Base-by-base conservation (phyloP, 2,329 filamentous ascomycete genomes). In the Botryotinia globosa region DNA sequence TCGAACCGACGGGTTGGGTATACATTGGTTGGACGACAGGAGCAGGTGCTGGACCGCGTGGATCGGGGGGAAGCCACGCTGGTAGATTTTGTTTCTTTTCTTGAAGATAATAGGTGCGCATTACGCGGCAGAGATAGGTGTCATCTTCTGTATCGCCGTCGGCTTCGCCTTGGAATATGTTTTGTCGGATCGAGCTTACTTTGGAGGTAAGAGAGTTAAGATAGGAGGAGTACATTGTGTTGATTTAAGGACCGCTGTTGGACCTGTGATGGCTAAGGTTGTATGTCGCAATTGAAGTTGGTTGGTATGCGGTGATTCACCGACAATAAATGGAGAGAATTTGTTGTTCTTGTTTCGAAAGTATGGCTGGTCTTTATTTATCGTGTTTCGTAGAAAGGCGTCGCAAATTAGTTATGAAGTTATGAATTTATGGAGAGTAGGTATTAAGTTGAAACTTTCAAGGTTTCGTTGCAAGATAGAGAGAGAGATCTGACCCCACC, bases 111-210 rank as follows among this genome's bases (percentile, higher is more conserved):
- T 98, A 97, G 78, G 90, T 91, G 79, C 96, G 92, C 39, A 99
- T 89, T 51, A 97, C 94, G 79, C 96, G 93, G 83, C 93, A 97
- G 79, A 98, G 92, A 84, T 98, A 94, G 4, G 94, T 97, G 84
- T 97, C 94, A 84, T 98, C 94, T 83, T 97, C 88, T 75, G 89
- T 91, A 80, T 92, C 90, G 82, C 91, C 90, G 82, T 91, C 90
- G 77, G 86, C 85, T 76, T 92, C 90, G 80, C 85, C 85, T 71
- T 92, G 88, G 75, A 94, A 89, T 74, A 93, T 89, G 74, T 91
- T 91, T 78, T 88, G 88, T 71, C 90, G 86, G 77, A 88, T 87
- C 12, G 80, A 81, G 76, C 87, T 88, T 80, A 91, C 88, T 78
- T 89, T 87, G 64, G 89, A 89, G 72, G 89, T 88, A 58, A 89